Base-by-base conservation (phyloP, 1,284 basidiomycete genomes). In the Gomphus sp. region DNA sequence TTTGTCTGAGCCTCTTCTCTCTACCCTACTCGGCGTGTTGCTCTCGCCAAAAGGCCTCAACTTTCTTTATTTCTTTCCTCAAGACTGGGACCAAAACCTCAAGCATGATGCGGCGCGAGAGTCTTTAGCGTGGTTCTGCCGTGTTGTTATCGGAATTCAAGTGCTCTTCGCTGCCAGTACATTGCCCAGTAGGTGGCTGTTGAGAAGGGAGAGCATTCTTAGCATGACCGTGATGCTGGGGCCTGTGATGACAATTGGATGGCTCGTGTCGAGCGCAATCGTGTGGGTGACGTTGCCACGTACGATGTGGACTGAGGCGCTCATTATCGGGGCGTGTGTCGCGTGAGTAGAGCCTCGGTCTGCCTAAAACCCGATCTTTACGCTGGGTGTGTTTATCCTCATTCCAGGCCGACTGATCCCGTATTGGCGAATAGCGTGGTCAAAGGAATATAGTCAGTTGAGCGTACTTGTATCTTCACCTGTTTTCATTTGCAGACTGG, bases 371-470 rank as follows among this genome's bases (percentile, higher is more conserved):
- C 28, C 8, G 41, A 16, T 7, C n/a, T 43, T n/a, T 39, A 7
- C 12, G 9, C 28, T 37, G n/a, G 5, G 12, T n/a, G 14, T 14
- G 49, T 16, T 49, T 7, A 31, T 12, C 9, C 31, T 50, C 18
- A 11, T 16, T 37, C 33, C 11, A 53, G 52, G 10, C 52, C 52
- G 16, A 53, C 52, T 1, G 52, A 53, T 25, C 52, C 52, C 3
- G 52, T 53, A 6, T 53, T 53, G 52, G 52, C 52, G n/a, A 53
- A 53, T 39, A 53, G 52, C 25, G 52, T 53, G 36, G 52, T 53
- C 11, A 53, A 37, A 6, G 52, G 52, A 3, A 43, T 43, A 31
- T 53, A 39, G 52, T 53, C 16, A 41, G 49, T 34, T 16, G 39
- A 39, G n/a, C 11, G 52, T 14, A 11, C 18, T 41, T 12, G 9